Conservation (phyloP, 73 alveolate species). For the Paraurostyla sp. region DNA sequence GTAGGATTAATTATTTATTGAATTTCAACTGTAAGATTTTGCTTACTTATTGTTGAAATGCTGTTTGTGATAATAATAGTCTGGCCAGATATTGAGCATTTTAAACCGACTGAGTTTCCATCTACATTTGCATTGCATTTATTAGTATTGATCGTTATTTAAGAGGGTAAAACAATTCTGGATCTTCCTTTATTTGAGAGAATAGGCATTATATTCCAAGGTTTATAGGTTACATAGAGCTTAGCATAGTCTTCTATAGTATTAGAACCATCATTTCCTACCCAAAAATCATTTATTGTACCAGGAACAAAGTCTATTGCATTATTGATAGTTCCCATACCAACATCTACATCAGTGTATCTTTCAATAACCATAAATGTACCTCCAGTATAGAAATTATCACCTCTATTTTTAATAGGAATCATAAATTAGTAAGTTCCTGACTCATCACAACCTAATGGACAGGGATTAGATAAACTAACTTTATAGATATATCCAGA, state of each 20-base stretch:
- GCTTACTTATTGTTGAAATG: slow-evolving; percentile 5
- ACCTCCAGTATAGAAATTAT: slow-evolving; percentile 49
- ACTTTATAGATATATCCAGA: slow-evolving; percentile 48
- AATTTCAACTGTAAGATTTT: slow-evolving; percentile 40
- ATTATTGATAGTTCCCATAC: slow-evolving; percentile 65
- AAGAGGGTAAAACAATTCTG: slow-evolving; percentile 57
- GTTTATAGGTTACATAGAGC: slow-evolving; percentile 28
- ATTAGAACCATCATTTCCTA: slow-evolving; percentile 33
- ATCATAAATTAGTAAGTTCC: not conserved
- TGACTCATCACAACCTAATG: slow-evolving; percentile 48
- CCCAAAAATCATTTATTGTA: not conserved
- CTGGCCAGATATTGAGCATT: slow-evolving; percentile 36
- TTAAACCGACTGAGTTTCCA: not conserved
- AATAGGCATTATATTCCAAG: slow-evolving; percentile 66
- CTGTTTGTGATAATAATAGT: slow-evolving; percentile 39
- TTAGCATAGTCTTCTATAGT: slow-evolving; percentile 22
- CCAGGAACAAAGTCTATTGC: slow-evolving; percentile 49
- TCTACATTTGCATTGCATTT: slow-evolving; percentile 60
- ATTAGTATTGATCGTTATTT: slow-evolving; percentile 38
- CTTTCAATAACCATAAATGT: slow-evolving; percentile 43
- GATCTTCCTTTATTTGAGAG: slow-evolving; percentile 33
- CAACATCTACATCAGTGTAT: slow-evolving; percentile 64
- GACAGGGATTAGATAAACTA: slow-evolving; percentile 39
- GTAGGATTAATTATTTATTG: slow-evolving; percentile 55
- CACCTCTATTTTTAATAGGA: slow-evolving; percentile 61